Evolutionary conservation across 371 early-diverging fungal genomes (phyloP).

Genomic region (Mucor circinelloides): DNA sequence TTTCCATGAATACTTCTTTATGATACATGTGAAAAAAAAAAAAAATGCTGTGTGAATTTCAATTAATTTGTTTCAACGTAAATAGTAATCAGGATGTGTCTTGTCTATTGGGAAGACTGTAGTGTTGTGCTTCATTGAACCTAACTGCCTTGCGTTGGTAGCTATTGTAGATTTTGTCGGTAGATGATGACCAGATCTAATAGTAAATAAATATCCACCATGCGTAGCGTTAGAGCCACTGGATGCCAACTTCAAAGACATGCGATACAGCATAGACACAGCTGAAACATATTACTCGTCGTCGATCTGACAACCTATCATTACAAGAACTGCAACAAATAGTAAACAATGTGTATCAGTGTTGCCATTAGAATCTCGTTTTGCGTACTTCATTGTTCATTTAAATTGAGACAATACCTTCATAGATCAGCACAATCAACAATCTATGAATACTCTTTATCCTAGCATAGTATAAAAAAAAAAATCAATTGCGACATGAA

Average conservation of each 20-base stretch:
- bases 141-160: neutral
- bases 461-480: neutral
- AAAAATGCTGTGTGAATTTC: neutral
- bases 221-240: neutral
- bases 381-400: neutral
- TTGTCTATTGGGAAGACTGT: neutral
- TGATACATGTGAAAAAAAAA: neutral
- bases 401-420: neutral
- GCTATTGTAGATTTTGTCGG: neutral
- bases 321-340: neutral
- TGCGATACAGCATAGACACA: too few relatives aligned
- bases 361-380: neutral
- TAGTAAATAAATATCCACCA: neutral
- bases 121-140: neutral
- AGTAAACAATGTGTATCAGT: neutral
- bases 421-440: neutral
- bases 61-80: neutral
- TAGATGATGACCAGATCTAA: neutral
- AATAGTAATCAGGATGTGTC: too few relatives aligned
- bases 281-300: too few relatives aligned
- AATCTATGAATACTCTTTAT: neutral
- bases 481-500: neutral
- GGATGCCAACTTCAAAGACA: too few relatives aligned
- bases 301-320: neutral
- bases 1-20: neutral